Conservation (phyloP, 768 basidiomycete species). For the Russula ochroleuca region DNA sequence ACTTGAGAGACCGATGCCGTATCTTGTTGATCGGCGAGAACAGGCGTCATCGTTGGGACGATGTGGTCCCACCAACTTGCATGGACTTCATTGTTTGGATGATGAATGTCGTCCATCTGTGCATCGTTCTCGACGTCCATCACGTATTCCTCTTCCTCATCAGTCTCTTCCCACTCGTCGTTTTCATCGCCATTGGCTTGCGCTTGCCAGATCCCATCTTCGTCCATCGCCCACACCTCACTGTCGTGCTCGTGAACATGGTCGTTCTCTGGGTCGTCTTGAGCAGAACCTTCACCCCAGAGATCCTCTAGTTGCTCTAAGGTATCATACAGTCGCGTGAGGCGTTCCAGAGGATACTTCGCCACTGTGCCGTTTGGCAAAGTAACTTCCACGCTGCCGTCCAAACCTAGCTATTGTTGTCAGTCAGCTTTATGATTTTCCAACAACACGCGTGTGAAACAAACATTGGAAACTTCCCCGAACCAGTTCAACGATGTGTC, state of each 20-base stretch:
- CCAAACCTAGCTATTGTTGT: constrained; percentile 54
- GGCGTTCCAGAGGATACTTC: constrained; percentile 56
- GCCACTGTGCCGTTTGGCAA: constrained; percentile 53
- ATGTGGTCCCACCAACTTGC: constrained; percentile 26
- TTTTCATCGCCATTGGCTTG: constrained; percentile 31
- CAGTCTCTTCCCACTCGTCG: constrained; percentile 36
- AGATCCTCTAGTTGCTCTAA: constrained; percentile 71
- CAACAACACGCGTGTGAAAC: constrained; percentile 28
- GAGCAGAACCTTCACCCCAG: constrained; percentile 47
- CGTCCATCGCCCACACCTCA: constrained; percentile 42
- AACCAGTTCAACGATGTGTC: constrained; percentile 64
- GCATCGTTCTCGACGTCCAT: constrained; percentile 40
- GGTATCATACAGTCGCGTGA: constrained; percentile 77
- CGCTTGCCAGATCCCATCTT: constrained; percentile 37
- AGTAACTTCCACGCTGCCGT: constrained; percentile 69
- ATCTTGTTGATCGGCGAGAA: constrained; percentile 14
- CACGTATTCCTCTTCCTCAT: constrained; percentile 36
- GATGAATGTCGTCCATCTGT: constrained; percentile 22
- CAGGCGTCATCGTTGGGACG: constrained; percentile 16
- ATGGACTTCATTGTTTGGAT: constrained; percentile 16
- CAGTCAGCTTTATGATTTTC: constrained; percentile 13
- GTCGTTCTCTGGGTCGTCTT: constrained; percentile 34
- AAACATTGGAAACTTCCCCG: constrained; percentile 77
- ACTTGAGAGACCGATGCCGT: constrained; percentile 24
- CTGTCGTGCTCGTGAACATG: constrained; percentile 41